Base-by-base conservation (phyloP, 2,329 filamentous ascomycete species). In the Fusarium agapanthi region DNA sequence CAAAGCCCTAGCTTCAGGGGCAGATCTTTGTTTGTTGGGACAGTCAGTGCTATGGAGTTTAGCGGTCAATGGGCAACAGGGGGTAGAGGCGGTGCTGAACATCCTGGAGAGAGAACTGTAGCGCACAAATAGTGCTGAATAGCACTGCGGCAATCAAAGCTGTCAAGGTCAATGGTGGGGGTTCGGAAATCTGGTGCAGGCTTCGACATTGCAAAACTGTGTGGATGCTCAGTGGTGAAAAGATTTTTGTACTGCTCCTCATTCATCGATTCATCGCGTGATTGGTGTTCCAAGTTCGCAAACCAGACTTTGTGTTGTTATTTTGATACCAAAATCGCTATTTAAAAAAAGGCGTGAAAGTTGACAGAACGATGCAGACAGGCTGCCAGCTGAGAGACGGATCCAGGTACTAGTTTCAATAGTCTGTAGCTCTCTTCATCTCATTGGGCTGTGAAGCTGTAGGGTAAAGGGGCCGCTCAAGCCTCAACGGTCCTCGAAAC, bases 121-220 rank as follows among this genome's bases (percentile, higher is more conserved):
- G 50, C 24, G 11, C 7, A 40, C 6, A 14, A 14, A n/a, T 54
- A 20, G 20, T 37, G 20, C 11, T 54, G 15, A 54, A 34, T 30
- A 24, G 50, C 34, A 26, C 34, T 14, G 8, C 20, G 24, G 35
- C 24, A 38, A 28, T 54, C 6, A 13, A 2, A n/a, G 34, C 30
- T n/a, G n/a, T 28, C 24, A 13, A 10, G 14, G 6, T n/a, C 6
- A 2, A 28, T 18, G 34, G 0, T 40, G 34, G 34, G 34, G 0
- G 20, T n/a, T 1, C 6, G 24, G 14, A 28, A 18, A 38, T 16
- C 5, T 7, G 20, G 34, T 5, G 2, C 24, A 40, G 34, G 6
- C 24, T 40, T 54, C 20, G 50, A 34, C 8, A 30, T 14, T 28
- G 24, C 7, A 1, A 28, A 4, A 16, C 2, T 30, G 20, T n/a